A percentile compares a stretch with the other conserved stretches of the same genome.
Evolutionary conservation across 495 filamentous ascomycete genomes (phyloP).

Genomic region (Aspergillus sclerotiicarbonarius): DNA sequence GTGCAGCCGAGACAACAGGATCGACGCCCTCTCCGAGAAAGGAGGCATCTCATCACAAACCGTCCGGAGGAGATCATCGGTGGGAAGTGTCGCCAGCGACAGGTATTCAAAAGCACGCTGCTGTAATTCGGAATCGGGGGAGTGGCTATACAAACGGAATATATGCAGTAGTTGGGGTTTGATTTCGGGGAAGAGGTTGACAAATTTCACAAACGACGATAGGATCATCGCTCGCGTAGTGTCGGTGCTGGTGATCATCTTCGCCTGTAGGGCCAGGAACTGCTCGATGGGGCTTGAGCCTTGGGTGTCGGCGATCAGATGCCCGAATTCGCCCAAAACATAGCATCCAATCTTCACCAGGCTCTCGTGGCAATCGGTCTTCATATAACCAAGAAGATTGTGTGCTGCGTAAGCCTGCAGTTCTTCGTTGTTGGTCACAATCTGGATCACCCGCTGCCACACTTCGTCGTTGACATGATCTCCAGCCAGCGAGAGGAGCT

Average conservation of each 20-base stretch:
- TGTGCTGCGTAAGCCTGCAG: slow-evolving; percentile 95
- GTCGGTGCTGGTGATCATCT: slow-evolving; percentile 85
- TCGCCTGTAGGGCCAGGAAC: slow-evolving; percentile 86
- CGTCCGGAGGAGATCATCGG: slow-evolving; percentile 90
- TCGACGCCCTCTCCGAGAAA: slow-evolving; percentile 92
- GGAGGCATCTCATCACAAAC: slow-evolving; percentile 99
- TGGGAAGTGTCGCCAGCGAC: slow-evolving; percentile 76
- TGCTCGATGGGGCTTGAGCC: slow-evolving; percentile 98
- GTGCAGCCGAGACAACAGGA: slow-evolving; percentile 86
- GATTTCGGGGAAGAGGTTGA: slow-evolving; percentile 98
- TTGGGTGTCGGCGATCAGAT: slow-evolving; percentile 91
- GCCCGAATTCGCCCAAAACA: slow-evolving; percentile 93
- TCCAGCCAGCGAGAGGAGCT: slow-evolving; percentile 92
- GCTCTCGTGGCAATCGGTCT: slow-evolving; percentile 93
- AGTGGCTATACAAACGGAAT: slow-evolving; percentile 91
- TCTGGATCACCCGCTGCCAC: slow-evolving; percentile 98
- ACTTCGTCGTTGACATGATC: slow-evolving; percentile 99
- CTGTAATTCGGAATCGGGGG: slow-evolving; percentile 91
- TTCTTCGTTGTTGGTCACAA: slow-evolving; percentile 99
- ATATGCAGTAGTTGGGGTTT: slow-evolving; percentile 90
- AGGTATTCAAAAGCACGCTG: slow-evolving; percentile 97
- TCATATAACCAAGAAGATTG: slow-evolving; percentile 84
- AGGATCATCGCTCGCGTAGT: slow-evolving; percentile 91
- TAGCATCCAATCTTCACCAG: slow-evolving; percentile 97
- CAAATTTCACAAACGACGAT: slow-evolving; percentile 93